Conservation (phyloP, 495 filamentous ascomycete species). For the Penicillium salamii region DNA sequence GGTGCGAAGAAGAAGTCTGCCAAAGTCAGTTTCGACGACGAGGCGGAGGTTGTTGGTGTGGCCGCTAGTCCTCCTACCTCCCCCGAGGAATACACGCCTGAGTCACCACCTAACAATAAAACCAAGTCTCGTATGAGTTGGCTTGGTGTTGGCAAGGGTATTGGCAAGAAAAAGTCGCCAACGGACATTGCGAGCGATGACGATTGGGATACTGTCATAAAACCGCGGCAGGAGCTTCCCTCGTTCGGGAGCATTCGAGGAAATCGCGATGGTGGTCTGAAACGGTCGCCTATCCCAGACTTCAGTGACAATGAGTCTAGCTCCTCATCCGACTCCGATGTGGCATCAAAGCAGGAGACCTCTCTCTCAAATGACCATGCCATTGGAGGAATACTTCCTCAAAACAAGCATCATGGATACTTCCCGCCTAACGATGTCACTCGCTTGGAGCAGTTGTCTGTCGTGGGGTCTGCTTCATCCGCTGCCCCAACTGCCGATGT, state of each 20-base stretch:
- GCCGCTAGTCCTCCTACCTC: conserved; percentile 52
- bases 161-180: conserved; percentile 43
- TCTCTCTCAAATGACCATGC: conserved; percentile 63
- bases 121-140: conserved; percentile 47
- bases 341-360: conserved; percentile 7
- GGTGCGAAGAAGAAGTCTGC: conserved; percentile 62
- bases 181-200: conserved; percentile 45
- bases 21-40: conserved; percentile 86
- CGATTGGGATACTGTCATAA: conserved; percentile 64
- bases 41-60: conserved; percentile 58
- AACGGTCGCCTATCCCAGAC: conserved; percentile 16
- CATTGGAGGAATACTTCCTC: conserved; percentile 56
- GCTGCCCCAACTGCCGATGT: neutral
- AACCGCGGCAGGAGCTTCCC: conserved; percentile 72
- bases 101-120: conserved; percentile 51
- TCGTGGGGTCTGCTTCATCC: conserved; percentile 1
- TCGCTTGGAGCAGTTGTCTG: conserved; percentile 14
- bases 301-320: conserved; percentile 40
- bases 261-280: conserved; percentile 28
- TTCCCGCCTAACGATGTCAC: conserved; percentile 4
- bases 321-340: conserved; percentile 32
- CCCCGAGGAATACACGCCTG: conserved; percentile 44
- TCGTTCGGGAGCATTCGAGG: conserved; percentile 79
- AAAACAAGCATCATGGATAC: conserved; percentile 7
- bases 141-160: conserved; percentile 52